A percentile compares a stretch with the other conserved stretches of the same genome.
These are phyloP conservation scores for Ophiostoma tasmaniense DNA, from an alignment of 2,329 filamentous ascomycete genomes.

Conservation along the genomic window DNA sequence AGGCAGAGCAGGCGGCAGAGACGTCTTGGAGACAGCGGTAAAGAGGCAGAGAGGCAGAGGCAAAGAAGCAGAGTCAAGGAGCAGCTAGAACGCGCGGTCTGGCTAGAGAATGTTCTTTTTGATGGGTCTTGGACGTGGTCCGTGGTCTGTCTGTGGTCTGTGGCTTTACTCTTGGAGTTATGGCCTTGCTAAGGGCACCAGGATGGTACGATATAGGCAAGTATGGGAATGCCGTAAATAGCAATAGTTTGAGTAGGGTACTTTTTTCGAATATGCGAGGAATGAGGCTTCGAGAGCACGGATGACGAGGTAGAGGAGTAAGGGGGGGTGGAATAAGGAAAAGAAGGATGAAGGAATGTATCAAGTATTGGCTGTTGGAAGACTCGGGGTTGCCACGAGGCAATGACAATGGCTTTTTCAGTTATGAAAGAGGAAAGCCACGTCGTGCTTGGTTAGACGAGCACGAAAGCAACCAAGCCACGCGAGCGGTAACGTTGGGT, in stretches of 20 bases:
- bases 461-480: neutral
- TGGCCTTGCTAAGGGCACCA: neutral
- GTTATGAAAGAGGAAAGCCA: neutral
- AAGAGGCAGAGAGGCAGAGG: neutral
- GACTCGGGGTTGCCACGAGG: neutral
- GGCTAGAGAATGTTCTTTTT: neutral
- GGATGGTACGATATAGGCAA: slow-evolving; percentile 1
- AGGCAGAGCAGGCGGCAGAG: neutral
- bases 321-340: neutral
- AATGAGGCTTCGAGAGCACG: slow-evolving; percentile 3
- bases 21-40: neutral
- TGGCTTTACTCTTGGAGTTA: neutral
- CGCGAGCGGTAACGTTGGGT: neutral
- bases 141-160: neutral
- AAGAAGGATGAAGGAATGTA: neutral
- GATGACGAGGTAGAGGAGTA: neutral
- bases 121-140: neutral
- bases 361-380: neutral
- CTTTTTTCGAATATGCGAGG: neutral
- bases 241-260: neutral
- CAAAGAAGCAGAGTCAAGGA: neutral
- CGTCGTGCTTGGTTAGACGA: neutral
- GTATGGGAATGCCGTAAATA: neutral
- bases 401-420: neutral
- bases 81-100: neutral